These are phyloP conservation scores for Aspergillus vadensis DNA, from an alignment of 2,329 filamentous ascomycete species.

Conservation along the genomic window DNA sequence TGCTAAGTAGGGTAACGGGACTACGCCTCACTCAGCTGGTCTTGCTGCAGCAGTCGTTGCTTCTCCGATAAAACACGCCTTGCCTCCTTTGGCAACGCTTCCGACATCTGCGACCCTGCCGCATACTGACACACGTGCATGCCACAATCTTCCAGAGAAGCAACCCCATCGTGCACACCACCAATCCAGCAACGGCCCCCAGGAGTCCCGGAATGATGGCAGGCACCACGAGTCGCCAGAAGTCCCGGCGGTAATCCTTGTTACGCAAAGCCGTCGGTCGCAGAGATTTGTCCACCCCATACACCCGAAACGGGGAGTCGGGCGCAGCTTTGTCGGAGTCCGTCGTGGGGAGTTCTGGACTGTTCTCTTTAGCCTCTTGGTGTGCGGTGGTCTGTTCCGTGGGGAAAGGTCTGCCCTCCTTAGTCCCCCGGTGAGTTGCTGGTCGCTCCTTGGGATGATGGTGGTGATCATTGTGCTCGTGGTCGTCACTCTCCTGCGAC, in stretches of 20 bases:
- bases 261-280: neutral
- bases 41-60: neutral
- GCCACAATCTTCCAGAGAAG: conserved; percentile 1
- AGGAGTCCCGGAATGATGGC: conserved; percentile 1
- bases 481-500: neutral
- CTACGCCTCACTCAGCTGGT: neutral
- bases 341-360: neutral
- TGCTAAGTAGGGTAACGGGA: neutral
- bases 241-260: neutral
- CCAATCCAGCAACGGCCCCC: conserved; percentile 2
- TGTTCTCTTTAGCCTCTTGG: too few species aligned
- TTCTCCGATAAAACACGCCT: neutral
- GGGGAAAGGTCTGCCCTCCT: too few species aligned
- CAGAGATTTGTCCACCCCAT: neutral
- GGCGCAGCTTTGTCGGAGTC: neutral
- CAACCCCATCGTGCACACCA: conserved; percentile 2
- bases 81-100: neutral
- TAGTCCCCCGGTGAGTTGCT: too few species aligned
- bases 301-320: neutral
- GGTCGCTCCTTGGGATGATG: neutral
- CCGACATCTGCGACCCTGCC: neutral
- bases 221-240: conserved; percentile 5
- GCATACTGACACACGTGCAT: neutral
- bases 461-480: too few species aligned
- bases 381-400: neutral